A percentile compares a stretch with the other conserved stretches of the same genome.
Conservation (phyloP, 176 grass and related monocot genomes). For the Phoenix dactylifera region DNA sequence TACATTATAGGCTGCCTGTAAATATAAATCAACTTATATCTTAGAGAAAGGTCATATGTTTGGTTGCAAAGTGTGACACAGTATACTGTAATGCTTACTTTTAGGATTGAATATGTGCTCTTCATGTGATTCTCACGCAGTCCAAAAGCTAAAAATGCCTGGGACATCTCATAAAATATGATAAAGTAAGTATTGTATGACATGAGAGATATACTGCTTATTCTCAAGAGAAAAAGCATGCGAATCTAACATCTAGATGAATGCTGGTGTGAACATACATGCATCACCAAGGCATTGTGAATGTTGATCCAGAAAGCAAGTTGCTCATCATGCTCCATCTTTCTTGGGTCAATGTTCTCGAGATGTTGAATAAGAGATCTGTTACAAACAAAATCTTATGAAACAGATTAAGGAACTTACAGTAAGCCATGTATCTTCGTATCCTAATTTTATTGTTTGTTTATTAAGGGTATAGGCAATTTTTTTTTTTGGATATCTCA, state of each 20-base stretch:
- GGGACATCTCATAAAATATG: neutral
- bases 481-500: too few relatives aligned
- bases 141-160: slow-evolving; percentile 39
- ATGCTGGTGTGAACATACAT: slow-evolving; percentile 18
- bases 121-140: slow-evolving; percentile 34
- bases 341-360: slow-evolving; percentile 27
- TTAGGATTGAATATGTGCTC: slow-evolving; percentile 20
- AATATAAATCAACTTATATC: slow-evolving; percentile 22
- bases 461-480: too few relatives aligned
- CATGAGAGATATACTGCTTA: too few relatives aligned
- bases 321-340: slow-evolving; percentile 29
- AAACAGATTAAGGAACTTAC: neutral
- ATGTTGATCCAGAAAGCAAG: slow-evolving; percentile 47
- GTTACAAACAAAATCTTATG: neutral
- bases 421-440: too few relatives aligned
- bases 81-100: slow-evolving; percentile 7
- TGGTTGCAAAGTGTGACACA: neutral
- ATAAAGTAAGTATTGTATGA: too few relatives aligned
- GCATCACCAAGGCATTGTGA: slow-evolving; percentile 43
- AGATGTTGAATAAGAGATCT: slow-evolving; percentile 17
- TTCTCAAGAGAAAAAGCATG: too few relatives aligned
- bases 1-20: slow-evolving; percentile 84
- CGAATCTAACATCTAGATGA: too few relatives aligned
- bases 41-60: neutral
- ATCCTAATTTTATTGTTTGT: too few relatives aligned